Percentiles rank a stretch among this genome's conserved stretches.
phyloP scores from a whole-genome alignment of 257 asterid genomes.

The Mitragyna speciosa region DNA sequence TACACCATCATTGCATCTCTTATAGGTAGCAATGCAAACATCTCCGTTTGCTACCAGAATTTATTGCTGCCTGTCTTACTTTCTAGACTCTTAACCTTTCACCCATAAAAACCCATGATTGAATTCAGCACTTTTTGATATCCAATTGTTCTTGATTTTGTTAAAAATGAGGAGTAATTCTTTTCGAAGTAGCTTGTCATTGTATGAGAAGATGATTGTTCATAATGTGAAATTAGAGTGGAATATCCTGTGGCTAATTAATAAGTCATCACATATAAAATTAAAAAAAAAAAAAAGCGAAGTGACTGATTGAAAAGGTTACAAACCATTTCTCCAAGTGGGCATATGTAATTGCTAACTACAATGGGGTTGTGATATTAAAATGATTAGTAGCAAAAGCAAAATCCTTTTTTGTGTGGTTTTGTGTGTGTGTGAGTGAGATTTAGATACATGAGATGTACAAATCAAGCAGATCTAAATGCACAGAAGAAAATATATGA shows the following conservation, averaged over 20 bases:
- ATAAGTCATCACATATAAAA: slow-evolving; percentile 23
- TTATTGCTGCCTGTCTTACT: slow-evolving; percentile 17
- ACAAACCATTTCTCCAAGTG: slow-evolving; percentile 12
- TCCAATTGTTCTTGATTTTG: slow-evolving; percentile 23
- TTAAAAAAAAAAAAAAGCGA: neutral
- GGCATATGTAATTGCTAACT: neutral
- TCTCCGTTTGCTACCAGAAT: slow-evolving; percentile 13
- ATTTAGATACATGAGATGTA: slow-evolving; percentile 23
- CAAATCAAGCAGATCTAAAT: slow-evolving; percentile 19
- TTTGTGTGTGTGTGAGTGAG: slow-evolving; percentile 10
- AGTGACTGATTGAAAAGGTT: slow-evolving; percentile 23
- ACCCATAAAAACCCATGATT: slow-evolving; percentile 35
- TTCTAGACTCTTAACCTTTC: slow-evolving; percentile 35
- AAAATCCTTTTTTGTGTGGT: neutral
- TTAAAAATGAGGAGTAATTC: slow-evolving; percentile 16
- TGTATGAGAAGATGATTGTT: slow-evolving; percentile 42
- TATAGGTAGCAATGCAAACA: slow-evolving; percentile 25
- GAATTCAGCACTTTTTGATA: slow-evolving; percentile 28
- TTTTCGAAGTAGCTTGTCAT: slow-evolving; percentile 27
- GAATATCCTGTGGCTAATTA: slow-evolving; percentile 35
- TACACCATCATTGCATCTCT: slow-evolving; percentile 35
- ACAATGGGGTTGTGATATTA: slow-evolving; percentile 12
- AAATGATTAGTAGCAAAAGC: slow-evolving; percentile 19
- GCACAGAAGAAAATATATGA: slow-evolving; percentile 9
- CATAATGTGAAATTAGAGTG: slow-evolving; percentile 46